Base-by-base conservation (phyloP, 2,329 filamentous ascomycete genomes). In the Aureobasidium melanogenum region DNA sequence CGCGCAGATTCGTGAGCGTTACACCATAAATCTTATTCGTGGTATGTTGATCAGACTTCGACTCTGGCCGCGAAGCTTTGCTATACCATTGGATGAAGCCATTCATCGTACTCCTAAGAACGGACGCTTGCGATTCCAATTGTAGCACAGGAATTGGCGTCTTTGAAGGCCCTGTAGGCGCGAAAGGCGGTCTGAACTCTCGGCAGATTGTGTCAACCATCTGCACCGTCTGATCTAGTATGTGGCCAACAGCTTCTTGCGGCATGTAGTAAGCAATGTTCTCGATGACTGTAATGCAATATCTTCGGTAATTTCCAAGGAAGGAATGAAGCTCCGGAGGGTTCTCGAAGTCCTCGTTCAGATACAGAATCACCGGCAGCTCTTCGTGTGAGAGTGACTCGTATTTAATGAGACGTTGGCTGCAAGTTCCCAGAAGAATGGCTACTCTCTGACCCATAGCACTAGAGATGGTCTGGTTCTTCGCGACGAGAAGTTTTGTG, bases 291-390 rank as follows among this genome's bases (percentile, higher is more conserved):
- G 89, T 87, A 3, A 87, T 86, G 72, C 91, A 94, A 69, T 96
- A 97, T 63, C 94, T 84, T 41, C 94, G 83, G 73, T 99, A 99
- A 70, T 99, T 97, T 4, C 93, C 91, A 12, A 97, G 81, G 72
- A 99, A 99, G 0, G 91, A 91, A 74, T 99, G 94, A 26, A 91
- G 84, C 72, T 99, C 94, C 0, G 94, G 94, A 22, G 93, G 80
- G 0, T 93, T 97, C 69, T 99, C 94, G 61, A 96, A 95, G 70
- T 99, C 94, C 69, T 97, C 92, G 68, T 91, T 81, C 1, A 99
- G 80, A 66, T 96, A 94, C 12, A 90, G 78, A 62, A 91, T 83
- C 0, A 88, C 92, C 1, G 89, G 82, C 67, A 97, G 87, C 50
- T 89, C 84, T 64, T 96, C 88, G 65, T 93, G 86, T 0, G 91